Evolutionary conservation across 1,284 basidiomycete species (phyloP).

Genomic region (Microbotryomycetes sp.): DNA sequence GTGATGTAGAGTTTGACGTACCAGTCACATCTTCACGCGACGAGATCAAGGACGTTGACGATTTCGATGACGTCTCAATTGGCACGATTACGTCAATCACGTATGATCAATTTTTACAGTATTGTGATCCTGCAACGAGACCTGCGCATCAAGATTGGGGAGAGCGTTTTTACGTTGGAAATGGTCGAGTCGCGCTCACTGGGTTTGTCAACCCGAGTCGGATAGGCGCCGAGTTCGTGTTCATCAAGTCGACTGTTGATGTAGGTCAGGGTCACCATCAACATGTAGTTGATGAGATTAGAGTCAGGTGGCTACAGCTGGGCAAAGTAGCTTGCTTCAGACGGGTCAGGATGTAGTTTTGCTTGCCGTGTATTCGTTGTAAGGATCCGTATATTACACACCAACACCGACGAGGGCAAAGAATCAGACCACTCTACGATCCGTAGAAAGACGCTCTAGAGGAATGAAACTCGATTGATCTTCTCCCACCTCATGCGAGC

Average conservation of each 20-base stretch:
- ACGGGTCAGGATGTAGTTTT: slow-evolving; percentile 17
- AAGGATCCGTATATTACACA: no score
- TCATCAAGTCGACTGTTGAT: slow-evolving; percentile 4
- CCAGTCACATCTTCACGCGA: background rate
- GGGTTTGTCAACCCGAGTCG: slow-evolving; percentile 22
- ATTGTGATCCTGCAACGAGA: background rate
- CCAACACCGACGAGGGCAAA: no score
- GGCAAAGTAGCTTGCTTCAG: slow-evolving; percentile 20
- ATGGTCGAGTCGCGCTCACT: slow-evolving; percentile 18
- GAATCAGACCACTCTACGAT: no score
- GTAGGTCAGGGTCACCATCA: background rate
- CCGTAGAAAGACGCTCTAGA: no score
- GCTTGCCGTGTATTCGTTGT: no score
- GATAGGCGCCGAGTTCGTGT: slow-evolving; percentile 12
- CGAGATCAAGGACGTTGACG: background rate
- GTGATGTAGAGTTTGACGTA: background rate
- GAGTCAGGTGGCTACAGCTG: slow-evolving; percentile 27
- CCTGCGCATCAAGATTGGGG: slow-evolving; percentile 11
- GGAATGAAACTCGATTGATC: no score
- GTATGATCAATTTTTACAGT: no score
- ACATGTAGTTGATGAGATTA: slow-evolving; percentile 29
- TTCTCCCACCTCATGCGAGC: background rate
- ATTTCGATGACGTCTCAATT: background rate
- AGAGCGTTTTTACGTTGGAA: slow-evolving; percentile 8
- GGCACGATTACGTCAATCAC: background rate